Base-by-base conservation (phyloP, 2,329 filamentous ascomycete species). In the Fusarium oligoseptatum region DNA sequence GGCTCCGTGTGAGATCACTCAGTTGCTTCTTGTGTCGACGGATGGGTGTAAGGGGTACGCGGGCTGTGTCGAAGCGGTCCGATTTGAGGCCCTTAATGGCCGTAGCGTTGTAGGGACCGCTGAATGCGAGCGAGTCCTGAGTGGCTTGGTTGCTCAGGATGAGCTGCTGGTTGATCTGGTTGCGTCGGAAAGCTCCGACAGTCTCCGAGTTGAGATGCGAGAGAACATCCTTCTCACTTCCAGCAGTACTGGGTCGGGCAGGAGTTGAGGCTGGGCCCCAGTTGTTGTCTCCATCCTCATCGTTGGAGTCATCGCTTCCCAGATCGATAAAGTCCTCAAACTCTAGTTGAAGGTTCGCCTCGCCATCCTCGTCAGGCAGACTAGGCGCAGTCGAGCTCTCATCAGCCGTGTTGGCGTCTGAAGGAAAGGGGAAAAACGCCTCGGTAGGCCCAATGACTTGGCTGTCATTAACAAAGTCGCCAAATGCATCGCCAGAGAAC, bases 101-200 rank as follows among this genome's bases (percentile, higher is more conserved):
- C 48, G 90, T 88, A 82, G 89, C 84, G 80, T 90, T 86, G 82
- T 91, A 88, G 8, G 89, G 87, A 60, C 88, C 85, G 63, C 90
- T 88, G 80, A 92, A 90, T 60, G 89, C 87, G 29, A 93, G 85
- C 43, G 91, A 91, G 76, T 92, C 88, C 67, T 89, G 84, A 41
- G 89, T 91, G 24, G 88, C 89, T 77, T 90, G 88, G 78, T 88
- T 89, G 82, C 88, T 90, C 72, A 88, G 82, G 68, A 91, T 89
- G 69, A 91, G 84, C 76, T 90, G 88, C 79, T 90, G 87, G 79
- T 90, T 89, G 85, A 86, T 91, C 80, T 90, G 91, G 81, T 90
- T 92, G 73, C 87, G 90, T 66, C 93, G 93, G 87, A 97, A 97
- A 1, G 94, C 93, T 41, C 93, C 93, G 39, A 97, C 93, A 15